These are phyloP conservation scores for Hirsutella rhossiliensis DNA, from an alignment of 2,329 filamentous ascomycete genomes.

Conservation along the genomic window DNA sequence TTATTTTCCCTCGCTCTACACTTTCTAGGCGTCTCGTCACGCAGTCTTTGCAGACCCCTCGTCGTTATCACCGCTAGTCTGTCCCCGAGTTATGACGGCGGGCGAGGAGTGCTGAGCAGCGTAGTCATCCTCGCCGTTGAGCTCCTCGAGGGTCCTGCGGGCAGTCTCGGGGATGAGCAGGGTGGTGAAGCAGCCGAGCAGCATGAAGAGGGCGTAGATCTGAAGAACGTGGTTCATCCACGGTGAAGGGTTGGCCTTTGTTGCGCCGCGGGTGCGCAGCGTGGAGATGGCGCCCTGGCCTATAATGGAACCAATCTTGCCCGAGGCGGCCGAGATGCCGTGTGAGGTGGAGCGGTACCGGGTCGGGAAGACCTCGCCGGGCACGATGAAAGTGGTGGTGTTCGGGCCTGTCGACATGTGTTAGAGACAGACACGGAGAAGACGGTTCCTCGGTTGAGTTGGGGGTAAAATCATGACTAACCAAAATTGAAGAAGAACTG, in stretches of 20 bases:
- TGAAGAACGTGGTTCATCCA: constrained; percentile 71
- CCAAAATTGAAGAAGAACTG: constrained; percentile 50
- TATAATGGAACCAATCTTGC: constrained; percentile 45
- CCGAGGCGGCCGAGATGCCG: constrained; percentile 42
- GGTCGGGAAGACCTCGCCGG: constrained; percentile 44
- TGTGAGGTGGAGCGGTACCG: constrained; percentile 45
- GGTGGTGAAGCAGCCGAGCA: constrained; percentile 56
- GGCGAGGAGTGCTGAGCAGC: constrained; percentile 2
- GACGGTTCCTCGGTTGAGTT: neutral
- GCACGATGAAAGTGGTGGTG: constrained; percentile 44
- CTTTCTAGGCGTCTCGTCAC: neutral
- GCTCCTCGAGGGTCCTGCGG: constrained; percentile 58
- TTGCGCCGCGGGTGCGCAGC: constrained; percentile 34
- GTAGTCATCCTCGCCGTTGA: constrained; percentile 28
- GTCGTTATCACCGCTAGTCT: neutral
- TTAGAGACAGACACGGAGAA: neutral
- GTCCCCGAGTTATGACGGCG: neutral
- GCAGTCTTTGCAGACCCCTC: constrained; percentile 1
- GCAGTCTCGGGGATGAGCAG: constrained; percentile 64
- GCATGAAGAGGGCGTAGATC: constrained; percentile 68
- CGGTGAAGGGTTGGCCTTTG: constrained; percentile 28
- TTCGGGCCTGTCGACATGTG: constrained; percentile 28
- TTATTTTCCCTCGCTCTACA: too few species aligned
- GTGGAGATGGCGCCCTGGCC: constrained; percentile 45
- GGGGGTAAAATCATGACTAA: constrained; percentile 5